Conservation (phyloP, 225 moss, liverwort and hornwort genomes). For the Pleurozium schreberi region DNA sequence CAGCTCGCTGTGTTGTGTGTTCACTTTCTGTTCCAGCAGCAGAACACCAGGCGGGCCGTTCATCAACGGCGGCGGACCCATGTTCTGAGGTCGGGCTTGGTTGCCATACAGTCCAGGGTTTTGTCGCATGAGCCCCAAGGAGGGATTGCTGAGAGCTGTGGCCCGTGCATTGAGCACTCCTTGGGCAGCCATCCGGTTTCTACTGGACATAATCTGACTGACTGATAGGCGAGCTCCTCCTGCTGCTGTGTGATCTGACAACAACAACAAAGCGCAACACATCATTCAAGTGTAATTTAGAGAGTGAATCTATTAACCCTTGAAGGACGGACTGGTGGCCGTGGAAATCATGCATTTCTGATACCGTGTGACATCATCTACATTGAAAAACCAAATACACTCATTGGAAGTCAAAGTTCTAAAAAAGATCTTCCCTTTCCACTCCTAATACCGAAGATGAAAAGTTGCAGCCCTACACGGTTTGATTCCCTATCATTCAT, state of each 20-base stretch:
- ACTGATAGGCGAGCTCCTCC: not conserved
- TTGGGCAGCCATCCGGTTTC: constrained; percentile 37
- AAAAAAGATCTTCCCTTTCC: too few species aligned
- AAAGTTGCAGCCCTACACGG: too few species aligned
- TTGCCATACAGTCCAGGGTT: constrained; percentile 26
- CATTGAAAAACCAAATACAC: too few species aligned
- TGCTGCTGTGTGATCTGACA: not conserved
- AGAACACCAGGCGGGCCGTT: constrained; percentile 29
- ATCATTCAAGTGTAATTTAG: not conserved
- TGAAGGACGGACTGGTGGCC: rapidly evolving
- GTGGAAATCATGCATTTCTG: too few species aligned
- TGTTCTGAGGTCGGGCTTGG: constrained; percentile 48
- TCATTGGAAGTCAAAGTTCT: too few species aligned
- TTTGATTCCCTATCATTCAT: too few species aligned
- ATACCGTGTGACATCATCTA: too few species aligned
- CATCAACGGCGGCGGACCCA: constrained; percentile 42
- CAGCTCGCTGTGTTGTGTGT: constrained; percentile 57
- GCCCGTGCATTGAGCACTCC: constrained; percentile 41
- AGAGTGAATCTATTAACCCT: not conserved
- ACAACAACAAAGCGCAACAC: not conserved
- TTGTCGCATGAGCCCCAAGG: constrained; percentile 11
- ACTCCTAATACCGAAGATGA: too few species aligned
- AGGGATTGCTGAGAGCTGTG: not conserved
- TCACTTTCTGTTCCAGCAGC: constrained; percentile 56
- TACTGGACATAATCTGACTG: constrained; percentile 20